A percentile compares a stretch with the other conserved stretches of the same genome.
These are phyloP conservation scores for Clonostachys chloroleuca DNA, from an alignment of 2,329 filamentous ascomycete genomes.

Conservation along the genomic window DNA sequence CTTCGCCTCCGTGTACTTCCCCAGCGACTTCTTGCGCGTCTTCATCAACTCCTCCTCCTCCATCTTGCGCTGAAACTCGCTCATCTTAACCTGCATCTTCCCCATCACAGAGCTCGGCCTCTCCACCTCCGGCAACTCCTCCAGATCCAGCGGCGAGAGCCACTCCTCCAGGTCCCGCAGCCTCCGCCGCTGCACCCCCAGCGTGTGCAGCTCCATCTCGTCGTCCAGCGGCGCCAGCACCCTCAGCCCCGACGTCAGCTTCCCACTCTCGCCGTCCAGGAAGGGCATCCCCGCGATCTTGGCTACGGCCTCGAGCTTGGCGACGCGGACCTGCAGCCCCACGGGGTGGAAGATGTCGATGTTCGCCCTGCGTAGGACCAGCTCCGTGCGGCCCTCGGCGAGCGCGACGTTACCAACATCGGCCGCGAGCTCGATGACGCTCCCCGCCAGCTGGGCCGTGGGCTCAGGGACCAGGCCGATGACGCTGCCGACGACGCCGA, in stretches of 20 bases:
- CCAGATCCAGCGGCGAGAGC: conserved; percentile 7
- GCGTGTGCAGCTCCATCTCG: not conserved
- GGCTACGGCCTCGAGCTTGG: conserved; percentile 10
- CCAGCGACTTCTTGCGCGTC: conserved; percentile 4
- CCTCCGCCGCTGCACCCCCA: conserved; percentile 8
- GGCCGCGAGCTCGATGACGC: conserved; percentile 3
- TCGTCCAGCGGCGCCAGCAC: conserved; percentile 7
- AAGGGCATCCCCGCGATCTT: conserved; percentile 8
- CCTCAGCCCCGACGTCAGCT: conserved; percentile 3
- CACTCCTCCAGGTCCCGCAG: conserved; percentile 6
- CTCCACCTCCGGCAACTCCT: conserved; percentile 2
- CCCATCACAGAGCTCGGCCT: conserved; percentile 1
- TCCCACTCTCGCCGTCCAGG: conserved; percentile 5
- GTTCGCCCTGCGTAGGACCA: conserved; percentile 7
- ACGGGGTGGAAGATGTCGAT: conserved; percentile 5
- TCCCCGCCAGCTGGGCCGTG: conserved; percentile 9
- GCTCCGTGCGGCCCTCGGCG: conserved; percentile 9
- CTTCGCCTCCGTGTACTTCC: not conserved
- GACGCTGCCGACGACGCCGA: conserved; percentile 8
- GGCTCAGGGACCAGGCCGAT: conserved; percentile 9
- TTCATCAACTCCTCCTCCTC: conserved; percentile 7
- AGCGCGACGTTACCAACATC: conserved; percentile 5
- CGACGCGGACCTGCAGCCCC: conserved; percentile 7
- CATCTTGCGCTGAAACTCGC: conserved; percentile 6
- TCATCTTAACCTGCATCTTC: conserved; percentile 6